A percentile compares a stretch with the other conserved stretches of the same genome.
Evolutionary conservation across 805 yeast genomes (phyloP).

Genomic region (Zygoascus ofunaensis): DNA sequence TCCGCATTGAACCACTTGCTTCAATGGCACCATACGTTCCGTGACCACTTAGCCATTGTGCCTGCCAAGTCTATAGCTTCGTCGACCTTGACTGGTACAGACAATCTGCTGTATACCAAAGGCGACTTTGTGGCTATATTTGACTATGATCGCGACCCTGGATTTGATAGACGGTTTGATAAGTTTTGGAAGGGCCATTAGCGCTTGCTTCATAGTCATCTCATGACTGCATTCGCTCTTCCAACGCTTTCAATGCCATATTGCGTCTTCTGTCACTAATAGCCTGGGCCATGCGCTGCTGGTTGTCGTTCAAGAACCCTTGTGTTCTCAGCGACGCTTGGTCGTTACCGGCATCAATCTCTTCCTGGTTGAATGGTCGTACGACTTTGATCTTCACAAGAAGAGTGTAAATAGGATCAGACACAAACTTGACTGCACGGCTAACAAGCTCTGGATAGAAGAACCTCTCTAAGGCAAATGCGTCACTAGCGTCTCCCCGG

Average conservation of each 20-base stretch:
- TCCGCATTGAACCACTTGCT: slow-evolving; percentile 70
- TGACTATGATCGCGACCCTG: slow-evolving; percentile 22
- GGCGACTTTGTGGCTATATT: slow-evolving; percentile 66
- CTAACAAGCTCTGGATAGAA: slow-evolving; percentile 57
- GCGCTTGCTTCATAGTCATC: neutral
- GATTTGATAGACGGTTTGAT: slow-evolving; percentile 13
- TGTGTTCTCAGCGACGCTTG: slow-evolving; percentile 43
- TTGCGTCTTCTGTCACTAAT: slow-evolving; percentile 30
- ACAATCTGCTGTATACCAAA: slow-evolving; percentile 35
- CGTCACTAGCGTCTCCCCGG: slow-evolving; percentile 84
- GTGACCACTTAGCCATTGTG: slow-evolving; percentile 58
- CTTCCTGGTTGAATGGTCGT: slow-evolving; percentile 57
- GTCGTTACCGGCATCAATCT: slow-evolving; percentile 64
- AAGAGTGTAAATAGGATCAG: slow-evolving; percentile 36
- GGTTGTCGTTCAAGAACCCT: slow-evolving; percentile 3
- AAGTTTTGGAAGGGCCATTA: slow-evolving; percentile 22
- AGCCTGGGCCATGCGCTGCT: slow-evolving; percentile 13
- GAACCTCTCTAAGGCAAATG: slow-evolving; percentile 74
- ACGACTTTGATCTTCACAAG: slow-evolving; percentile 41
- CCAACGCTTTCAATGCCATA: slow-evolving; percentile 27
- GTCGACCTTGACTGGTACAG: slow-evolving; percentile 17
- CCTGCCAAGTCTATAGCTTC: slow-evolving; percentile 45
- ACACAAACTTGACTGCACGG: slow-evolving; percentile 40
- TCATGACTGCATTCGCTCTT: slow-evolving; percentile 17
- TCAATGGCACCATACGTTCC: slow-evolving; percentile 87